These are phyloP conservation scores for Rhodocollybia butyracea DNA, from an alignment of 768 basidiomycete species.

Conservation along the genomic window DNA sequence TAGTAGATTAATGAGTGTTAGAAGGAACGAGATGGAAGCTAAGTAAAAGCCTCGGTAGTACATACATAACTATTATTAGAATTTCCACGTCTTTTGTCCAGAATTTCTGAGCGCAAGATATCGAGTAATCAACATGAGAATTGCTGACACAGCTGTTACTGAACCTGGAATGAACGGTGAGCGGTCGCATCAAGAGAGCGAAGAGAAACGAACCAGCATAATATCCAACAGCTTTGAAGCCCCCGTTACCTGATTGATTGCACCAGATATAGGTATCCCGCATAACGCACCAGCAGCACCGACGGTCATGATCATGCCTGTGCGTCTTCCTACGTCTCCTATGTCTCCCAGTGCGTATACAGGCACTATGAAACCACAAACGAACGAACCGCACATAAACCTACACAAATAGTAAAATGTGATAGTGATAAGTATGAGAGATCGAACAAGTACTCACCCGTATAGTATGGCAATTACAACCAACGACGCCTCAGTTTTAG, in stretches of 20 bases:
- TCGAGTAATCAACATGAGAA: conserved; percentile 36
- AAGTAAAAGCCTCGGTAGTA: no score
- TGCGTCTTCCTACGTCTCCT: conserved; percentile 52
- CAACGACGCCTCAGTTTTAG: conserved; percentile 36
- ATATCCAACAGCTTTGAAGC: conserved; percentile 42
- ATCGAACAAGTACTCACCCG: conserved; percentile 10
- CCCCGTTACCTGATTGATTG: conserved; percentile 45
- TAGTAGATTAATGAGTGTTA: no score
- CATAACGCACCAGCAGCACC: conserved; percentile 51
- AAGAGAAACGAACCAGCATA: conserved; percentile 40
- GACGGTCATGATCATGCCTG: conserved; percentile 52
- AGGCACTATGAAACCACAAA: conserved; percentile 44
- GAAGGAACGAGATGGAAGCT: no score
- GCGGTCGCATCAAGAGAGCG: not conserved
- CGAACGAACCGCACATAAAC: conserved; percentile 47
- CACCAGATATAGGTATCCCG: conserved; percentile 64
- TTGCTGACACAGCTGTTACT: conserved; percentile 37
- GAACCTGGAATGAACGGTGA: conserved; percentile 22
- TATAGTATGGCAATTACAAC: conserved; percentile 10
- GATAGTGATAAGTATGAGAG: not conserved
- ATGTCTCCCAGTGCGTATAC: conserved; percentile 47
- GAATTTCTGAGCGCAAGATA: conserved; percentile 34
- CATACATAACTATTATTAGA: conserved; percentile 25
- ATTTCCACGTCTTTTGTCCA: conserved; percentile 44
- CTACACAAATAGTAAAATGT: conserved; percentile 24